These are phyloP conservation scores for Hypoxylon sp. DNA, from an alignment of 2,329 filamentous ascomycete genomes.

Conservation along the genomic window DNA sequence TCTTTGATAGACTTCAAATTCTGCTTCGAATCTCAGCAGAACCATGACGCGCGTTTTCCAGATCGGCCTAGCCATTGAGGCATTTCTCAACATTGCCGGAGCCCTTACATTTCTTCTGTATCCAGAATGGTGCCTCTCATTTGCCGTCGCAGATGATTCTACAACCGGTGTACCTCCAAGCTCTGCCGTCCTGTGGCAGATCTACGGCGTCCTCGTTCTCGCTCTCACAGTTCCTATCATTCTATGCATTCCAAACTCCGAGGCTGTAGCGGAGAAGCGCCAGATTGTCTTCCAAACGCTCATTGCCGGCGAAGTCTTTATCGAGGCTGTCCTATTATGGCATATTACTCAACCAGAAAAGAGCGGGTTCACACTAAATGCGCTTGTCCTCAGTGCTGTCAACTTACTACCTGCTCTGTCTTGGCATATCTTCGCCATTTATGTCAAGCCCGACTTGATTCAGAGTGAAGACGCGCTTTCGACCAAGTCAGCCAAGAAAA, in stretches of 20 bases:
- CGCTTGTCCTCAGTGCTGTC: conserved; percentile 29
- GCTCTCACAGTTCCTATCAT: conserved; percentile 44
- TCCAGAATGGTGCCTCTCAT: conserved; percentile 45
- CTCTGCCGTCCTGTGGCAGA: conserved; percentile 43
- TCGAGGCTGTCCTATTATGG: conserved; percentile 35
- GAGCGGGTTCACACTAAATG: conserved; percentile 36
- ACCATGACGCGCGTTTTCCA: conserved; percentile 43
- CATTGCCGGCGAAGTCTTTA: conserved; percentile 42
- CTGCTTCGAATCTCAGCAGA: neutral
- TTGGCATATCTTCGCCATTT: conserved; percentile 41
- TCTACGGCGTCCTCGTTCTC: conserved; percentile 46
- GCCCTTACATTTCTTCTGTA: conserved; percentile 40
- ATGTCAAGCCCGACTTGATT: conserved; percentile 38
- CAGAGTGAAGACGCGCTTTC: conserved; percentile 1
- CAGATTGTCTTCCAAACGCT: conserved; percentile 45
- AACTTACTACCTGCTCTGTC: conserved; percentile 37
- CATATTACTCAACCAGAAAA: conserved; percentile 26
- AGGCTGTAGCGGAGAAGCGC: conserved; percentile 38
- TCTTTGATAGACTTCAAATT: conserved; percentile 1
- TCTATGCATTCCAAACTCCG: conserved; percentile 39
- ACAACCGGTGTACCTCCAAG: conserved; percentile 34
- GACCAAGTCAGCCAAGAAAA: conserved; percentile 32
- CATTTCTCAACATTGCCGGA: conserved; percentile 43
- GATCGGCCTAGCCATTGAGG: conserved; percentile 41
- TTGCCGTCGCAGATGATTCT: conserved; percentile 25